Conservation (phyloP, 2,329 filamentous ascomycete genomes). For the Bimuria novae-zelandiae region DNA sequence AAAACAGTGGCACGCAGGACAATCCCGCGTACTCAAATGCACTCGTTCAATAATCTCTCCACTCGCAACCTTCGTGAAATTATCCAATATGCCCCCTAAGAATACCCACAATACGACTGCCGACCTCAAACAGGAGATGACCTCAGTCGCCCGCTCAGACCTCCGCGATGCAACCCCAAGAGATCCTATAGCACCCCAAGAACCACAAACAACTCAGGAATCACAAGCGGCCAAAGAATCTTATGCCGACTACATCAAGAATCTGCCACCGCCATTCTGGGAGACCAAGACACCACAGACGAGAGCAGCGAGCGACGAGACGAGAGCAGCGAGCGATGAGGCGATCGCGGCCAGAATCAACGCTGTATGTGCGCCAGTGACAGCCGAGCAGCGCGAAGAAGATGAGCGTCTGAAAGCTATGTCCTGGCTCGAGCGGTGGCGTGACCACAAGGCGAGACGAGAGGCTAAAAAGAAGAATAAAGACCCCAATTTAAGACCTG, state of each 20-base stretch:
- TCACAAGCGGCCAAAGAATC: constrained; percentile 21
- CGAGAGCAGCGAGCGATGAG: constrained; percentile 15
- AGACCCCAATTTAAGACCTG: constrained; percentile 19
- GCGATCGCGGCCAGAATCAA: constrained; percentile 19
- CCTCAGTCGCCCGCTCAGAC: constrained; percentile 14
- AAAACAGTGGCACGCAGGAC: constrained; percentile 13
- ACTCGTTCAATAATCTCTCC: constrained; percentile 17
- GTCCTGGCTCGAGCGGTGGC: constrained; percentile 23
- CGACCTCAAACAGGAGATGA: constrained; percentile 18
- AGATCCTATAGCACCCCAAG: constrained; percentile 13
- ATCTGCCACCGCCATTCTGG: constrained; percentile 24
- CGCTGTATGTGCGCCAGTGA: constrained; percentile 22
- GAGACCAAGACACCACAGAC: constrained; percentile 18
- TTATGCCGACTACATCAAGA: constrained; percentile 22
- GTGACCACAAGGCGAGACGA: constrained; percentile 17
- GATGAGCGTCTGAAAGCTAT: constrained; percentile 20
- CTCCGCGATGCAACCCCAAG: constrained; percentile 20
- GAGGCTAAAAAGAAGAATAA: constrained; percentile 18
- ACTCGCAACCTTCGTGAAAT: constrained; percentile 13
- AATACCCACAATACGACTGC: constrained; percentile 18
- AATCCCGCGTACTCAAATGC: constrained; percentile 14
- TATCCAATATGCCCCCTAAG: constrained; percentile 16
- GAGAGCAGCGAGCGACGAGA: constrained; percentile 6
- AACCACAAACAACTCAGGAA: constrained; percentile 13
- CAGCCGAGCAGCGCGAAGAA: constrained; percentile 20